A percentile compares a stretch with the other conserved stretches of the same genome.
phyloP scores from a whole-genome alignment of 2,329 filamentous ascomycete species.

The Microthyrium microscopicum region DNA sequence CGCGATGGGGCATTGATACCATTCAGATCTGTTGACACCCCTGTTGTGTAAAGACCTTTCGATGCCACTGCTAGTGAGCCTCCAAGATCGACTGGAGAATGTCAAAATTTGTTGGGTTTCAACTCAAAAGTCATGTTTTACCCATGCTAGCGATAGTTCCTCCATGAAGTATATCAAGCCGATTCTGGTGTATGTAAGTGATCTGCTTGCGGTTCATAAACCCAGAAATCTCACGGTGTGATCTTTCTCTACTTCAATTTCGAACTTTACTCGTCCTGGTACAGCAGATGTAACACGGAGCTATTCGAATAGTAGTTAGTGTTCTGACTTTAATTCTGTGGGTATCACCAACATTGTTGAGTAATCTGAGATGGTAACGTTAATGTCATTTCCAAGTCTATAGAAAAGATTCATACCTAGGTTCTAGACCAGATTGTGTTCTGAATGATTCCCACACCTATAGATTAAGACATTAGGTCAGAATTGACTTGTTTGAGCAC shows the following conservation, averaged over 20 bases:
- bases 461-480: constrained; percentile 7
- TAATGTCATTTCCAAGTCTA: constrained; percentile 1
- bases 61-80: constrained; percentile 51
- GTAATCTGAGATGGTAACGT: constrained; percentile 16
- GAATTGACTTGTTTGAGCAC: constrained; percentile 1
- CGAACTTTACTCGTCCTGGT: constrained; percentile 56
- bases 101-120: constrained; percentile 2
- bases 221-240: constrained; percentile 41
- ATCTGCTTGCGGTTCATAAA: not conserved
- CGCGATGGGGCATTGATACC: constrained; percentile 19
- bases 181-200: constrained; percentile 40
- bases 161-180: constrained; percentile 59
- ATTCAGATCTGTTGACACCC: constrained; percentile 50
- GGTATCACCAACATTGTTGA: constrained; percentile 22
- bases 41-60: constrained; percentile 45
- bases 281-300: constrained; percentile 49
- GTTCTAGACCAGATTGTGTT: constrained; percentile 72
- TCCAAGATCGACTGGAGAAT: constrained; percentile 40
- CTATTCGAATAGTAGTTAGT: constrained; percentile 23
- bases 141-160: constrained; percentile 63
- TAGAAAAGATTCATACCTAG: constrained; percentile 41
- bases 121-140: constrained; percentile 8
- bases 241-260: constrained; percentile 55
- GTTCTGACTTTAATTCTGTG: constrained; percentile 11
- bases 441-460: constrained; percentile 78